phyloP scores from a whole-genome alignment of 805 yeast species.

The Ogataea chonburiensis region DNA sequence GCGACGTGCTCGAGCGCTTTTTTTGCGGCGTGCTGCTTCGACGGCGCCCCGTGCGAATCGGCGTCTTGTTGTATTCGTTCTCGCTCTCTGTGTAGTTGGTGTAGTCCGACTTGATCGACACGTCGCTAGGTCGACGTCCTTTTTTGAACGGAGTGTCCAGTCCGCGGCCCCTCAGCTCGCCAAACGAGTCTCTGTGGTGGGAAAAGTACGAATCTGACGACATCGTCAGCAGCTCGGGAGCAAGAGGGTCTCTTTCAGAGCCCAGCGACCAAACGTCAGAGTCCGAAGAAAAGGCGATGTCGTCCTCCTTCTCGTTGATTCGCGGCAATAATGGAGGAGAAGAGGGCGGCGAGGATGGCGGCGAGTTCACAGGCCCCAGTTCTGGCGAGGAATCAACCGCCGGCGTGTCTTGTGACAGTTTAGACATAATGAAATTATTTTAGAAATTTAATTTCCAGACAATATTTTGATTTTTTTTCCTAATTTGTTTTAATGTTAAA shows the following conservation, averaged over 20 bases:
- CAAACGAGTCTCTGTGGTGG: constrained; percentile 31
- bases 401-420: constrained; percentile 5
- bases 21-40: constrained; percentile 20
- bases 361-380: constrained; percentile 12
- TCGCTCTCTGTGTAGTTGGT: constrained; percentile 25
- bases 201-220: constrained; percentile 37
- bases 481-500: constrained; percentile 50
- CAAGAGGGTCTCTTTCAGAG: constrained; percentile 18
- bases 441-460: constrained; percentile 2
- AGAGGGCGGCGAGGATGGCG: constrained; percentile 28
- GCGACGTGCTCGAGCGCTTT: constrained; percentile 17
- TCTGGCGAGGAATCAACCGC: constrained; percentile 21
- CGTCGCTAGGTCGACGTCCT: constrained; percentile 29
- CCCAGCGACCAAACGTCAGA: constrained; percentile 33
- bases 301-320: constrained; percentile 30
- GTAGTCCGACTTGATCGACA: constrained; percentile 26
- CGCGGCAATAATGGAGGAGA: constrained; percentile 31
- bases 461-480: constrained; percentile 3
- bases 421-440: constrained; percentile 1
- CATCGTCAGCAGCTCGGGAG: constrained; percentile 21
- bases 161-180: constrained; percentile 25
- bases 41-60: constrained; percentile 17
- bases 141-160: constrained; percentile 18
- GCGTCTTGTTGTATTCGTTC: constrained; percentile 22
- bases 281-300: constrained; percentile 33